Conservation (phyloP, 2,329 filamentous ascomycete genomes). For the Aspergillus pseudoterreus region DNA sequence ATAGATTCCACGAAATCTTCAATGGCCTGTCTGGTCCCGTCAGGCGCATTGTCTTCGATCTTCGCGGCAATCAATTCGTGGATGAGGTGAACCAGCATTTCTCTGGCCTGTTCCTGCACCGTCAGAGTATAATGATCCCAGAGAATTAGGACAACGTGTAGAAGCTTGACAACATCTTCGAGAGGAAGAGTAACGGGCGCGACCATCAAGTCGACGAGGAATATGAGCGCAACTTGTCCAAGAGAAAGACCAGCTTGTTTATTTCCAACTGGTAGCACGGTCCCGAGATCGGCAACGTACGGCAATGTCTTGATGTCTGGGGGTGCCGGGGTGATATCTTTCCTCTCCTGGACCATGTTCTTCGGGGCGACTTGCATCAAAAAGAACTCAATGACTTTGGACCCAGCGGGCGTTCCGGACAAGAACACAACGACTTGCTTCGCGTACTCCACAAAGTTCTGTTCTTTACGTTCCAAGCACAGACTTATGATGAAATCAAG, state of each 20-base stretch:
- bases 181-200: conserved; percentile 76
- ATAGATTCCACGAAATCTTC: conserved; percentile 87
- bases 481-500: conserved; percentile 95
- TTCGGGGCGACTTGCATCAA: conserved; percentile 87
- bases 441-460: conserved; percentile 96
- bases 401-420: conserved; percentile 77
- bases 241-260: conserved; percentile 89
- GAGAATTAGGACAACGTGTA: conserved; percentile 87
- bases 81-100: conserved; percentile 97
- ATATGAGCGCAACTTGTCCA: conserved; percentile 86
- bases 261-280: conserved; percentile 79
- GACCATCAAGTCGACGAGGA: conserved; percentile 94
- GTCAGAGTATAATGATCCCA: conserved; percentile 97
- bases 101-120: conserved; percentile 92
- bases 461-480: conserved; percentile 88
- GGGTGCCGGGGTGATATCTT: conserved; percentile 60
- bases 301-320: conserved; percentile 72
- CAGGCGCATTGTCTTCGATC: conserved; percentile 66
- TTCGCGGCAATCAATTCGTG: conserved; percentile 87
- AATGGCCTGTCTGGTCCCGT: conserved; percentile 68
- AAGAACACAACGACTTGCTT: conserved; percentile 98
- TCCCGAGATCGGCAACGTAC: conserved; percentile 80
- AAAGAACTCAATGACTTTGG: conserved; percentile 91
- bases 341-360: conserved; percentile 93
- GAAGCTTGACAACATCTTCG: conserved; percentile 77